Evolutionary conservation across 352 stramenopile species (phyloP), one percentile per base, ranked within the genome.

Genomic region (Phytophthora ramorum): DNA sequence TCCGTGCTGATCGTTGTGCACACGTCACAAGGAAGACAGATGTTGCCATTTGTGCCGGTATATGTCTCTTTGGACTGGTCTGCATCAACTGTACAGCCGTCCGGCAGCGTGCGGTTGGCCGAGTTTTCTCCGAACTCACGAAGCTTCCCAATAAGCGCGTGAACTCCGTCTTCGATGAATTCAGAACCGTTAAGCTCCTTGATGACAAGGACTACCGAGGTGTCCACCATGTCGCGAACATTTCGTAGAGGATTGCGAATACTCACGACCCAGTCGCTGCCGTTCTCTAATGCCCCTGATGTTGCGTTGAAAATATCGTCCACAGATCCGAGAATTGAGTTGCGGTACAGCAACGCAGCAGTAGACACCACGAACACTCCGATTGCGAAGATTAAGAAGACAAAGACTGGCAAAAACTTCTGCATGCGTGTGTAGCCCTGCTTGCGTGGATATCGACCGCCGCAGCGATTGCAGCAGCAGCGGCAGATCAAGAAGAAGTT

Each of bases 381-480:
- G 14, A 79, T 52, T 8, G 71, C 55, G 46, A 90, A 90, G 7
- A 90, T 24, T n/a, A 90, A 20, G 61, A 79, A 91, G 46, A 90
- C 81, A 1, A 89, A 45, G 43, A 90, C 19, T 13, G 83, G 80
- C 13, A 71, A 54, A 35, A 77, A 79, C 61, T 89, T 90, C 48
- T 91, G 65, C 53, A 71, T 68, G 48, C 75, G 83, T 19, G 75
- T 75, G 63, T 90, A 91, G 30, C 80, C 80, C 2, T 73, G 75
- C 53, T 83, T 78, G 34, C 64, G 68, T 20, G 76, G 66, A 6
- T 61, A 63, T 26, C 76, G 76, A 12, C 78, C 74, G 13, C 80
- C 76, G 19, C 80, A 91, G 47, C 69, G 69, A 64, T 89, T 90
- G 78, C 83, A 91, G 62, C 83, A 91, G 57, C 75, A 91, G 51